Evolutionary conservation across 2,329 filamentous ascomycete genomes (phyloP).

Genomic region (Ophiostoma pallidulum): DNA sequence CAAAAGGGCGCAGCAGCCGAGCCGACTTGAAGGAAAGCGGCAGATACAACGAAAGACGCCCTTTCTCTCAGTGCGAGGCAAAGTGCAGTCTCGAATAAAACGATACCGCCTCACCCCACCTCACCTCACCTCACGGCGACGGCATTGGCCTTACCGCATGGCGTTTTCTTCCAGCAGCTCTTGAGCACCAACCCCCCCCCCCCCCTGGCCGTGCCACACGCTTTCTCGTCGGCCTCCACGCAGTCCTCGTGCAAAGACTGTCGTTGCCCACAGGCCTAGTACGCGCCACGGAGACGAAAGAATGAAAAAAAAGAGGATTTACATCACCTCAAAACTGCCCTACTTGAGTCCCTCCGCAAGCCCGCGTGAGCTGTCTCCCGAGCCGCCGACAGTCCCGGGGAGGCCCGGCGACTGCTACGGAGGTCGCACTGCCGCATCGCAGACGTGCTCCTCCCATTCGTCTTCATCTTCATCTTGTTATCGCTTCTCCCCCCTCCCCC

Average conservation of each 20-base stretch:
- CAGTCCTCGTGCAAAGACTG: too few relatives aligned
- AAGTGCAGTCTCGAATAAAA: conserved; percentile 1
- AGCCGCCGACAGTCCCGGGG: conserved; percentile 32
- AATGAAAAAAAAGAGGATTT: conserved; percentile 30
- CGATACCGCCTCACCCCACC: too few relatives aligned
- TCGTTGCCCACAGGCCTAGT: too few relatives aligned
- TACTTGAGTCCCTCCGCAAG: conserved; percentile 32
- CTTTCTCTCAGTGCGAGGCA: background rate
- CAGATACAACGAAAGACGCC: background rate
- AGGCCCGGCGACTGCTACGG: conserved; percentile 31
- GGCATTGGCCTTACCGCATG: background rate
- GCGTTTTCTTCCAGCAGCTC: background rate
- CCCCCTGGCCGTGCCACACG: too few relatives aligned
- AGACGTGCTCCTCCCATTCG: conserved; percentile 4
- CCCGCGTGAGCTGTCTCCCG: conserved; percentile 32
- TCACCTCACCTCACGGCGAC: too few relatives aligned
- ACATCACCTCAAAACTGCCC: conserved; percentile 27
- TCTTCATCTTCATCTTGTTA: conserved; percentile 6
- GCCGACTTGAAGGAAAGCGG: background rate
- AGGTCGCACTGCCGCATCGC: conserved; percentile 16
- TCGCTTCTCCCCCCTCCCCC: background rate
- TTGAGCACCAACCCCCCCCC: too few relatives aligned
- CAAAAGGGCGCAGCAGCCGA: background rate
- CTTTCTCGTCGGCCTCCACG: background rate
- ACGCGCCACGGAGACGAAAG: conserved; percentile 1